Evolutionary conservation across 2,329 filamentous ascomycete species (phyloP).

Genomic region (Botrytis hyacinthi): DNA sequence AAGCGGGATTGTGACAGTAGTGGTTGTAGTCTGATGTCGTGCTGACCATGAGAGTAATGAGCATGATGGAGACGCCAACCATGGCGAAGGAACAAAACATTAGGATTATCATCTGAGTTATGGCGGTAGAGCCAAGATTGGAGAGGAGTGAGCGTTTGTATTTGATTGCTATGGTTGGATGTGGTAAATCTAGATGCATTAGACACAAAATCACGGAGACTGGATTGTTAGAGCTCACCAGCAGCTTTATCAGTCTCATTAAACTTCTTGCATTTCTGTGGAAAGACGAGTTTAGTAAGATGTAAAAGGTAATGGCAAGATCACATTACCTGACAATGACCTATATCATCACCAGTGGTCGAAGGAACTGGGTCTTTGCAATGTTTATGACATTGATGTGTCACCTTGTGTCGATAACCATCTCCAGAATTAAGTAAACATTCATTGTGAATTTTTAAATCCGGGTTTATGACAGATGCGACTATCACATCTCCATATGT

Average conservation of each 20-base stretch:
- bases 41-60: slow-evolving; percentile 20
- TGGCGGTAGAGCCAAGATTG: slow-evolving; percentile 27
- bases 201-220: neutral
- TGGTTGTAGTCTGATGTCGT: neutral
- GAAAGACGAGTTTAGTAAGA: neutral
- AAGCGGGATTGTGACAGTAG: neutral
- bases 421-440: slow-evolving; percentile 31
- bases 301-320: neutral
- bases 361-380: slow-evolving; percentile 28
- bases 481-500: slow-evolving; percentile 32
- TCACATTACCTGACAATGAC: slow-evolving; percentile 25
- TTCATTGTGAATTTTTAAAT: slow-evolving; percentile 30
- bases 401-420: slow-evolving; percentile 26
- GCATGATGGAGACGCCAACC: slow-evolving; percentile 23
- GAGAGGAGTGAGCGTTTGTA: slow-evolving; percentile 30
- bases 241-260: slow-evolving; percentile 29
- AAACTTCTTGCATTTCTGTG: slow-evolving; percentile 29
- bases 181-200: slow-evolving; percentile 22
- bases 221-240: neutral
- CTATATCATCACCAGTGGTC: slow-evolving; percentile 25
- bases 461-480: slow-evolving; percentile 29
- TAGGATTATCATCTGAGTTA: slow-evolving; percentile 29
- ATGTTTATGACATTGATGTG: slow-evolving; percentile 30
- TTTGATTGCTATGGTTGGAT: slow-evolving; percentile 32
- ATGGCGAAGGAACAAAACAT: slow-evolving; percentile 26